Evolutionary conservation across 2,329 filamentous ascomycete genomes (phyloP), one percentile per base, ranked within the genome.

Genomic region (Madurella fahalii): DNA sequence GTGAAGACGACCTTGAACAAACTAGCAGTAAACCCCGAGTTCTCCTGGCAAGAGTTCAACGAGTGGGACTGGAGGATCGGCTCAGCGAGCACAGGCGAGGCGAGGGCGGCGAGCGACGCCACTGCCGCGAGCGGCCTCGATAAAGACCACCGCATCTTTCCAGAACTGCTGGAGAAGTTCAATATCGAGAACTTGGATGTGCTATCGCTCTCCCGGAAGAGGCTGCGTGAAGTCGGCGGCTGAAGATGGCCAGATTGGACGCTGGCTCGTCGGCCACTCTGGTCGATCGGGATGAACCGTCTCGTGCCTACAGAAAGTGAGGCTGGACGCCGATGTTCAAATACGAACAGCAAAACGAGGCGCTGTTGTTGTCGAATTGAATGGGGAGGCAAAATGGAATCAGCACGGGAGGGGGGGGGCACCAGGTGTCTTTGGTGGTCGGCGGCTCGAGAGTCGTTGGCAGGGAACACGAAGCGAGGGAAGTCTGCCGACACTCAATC

Each of bases 1-100:
- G 86, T 90, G 72, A 89, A 90, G 60, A 83, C 75, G 70, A 96
- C 87, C 64, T 95, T 87, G 82, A 96, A 96, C 56, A 94, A 80
- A 64, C 87, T 91, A 64, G 92, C 91, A 4, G 89, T 88, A 72
- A 96, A 95, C 67, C 85, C 86, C 30, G 89, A 93, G 72, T 93
- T 86, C 56, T 84, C 77, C 78, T 92, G 88, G 73, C 92, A 96
- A 45, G 87, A 81, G 71, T 89, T 91, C 63, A 96, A 81, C 25
- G 92, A 95, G 68, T 82, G 89, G 53, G 92, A 94, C 64, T 85
- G 78, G 66, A 97, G 87, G 67, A 90, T 56, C 5, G 46, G 47
- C 37, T 63, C 63, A 59, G 83, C 87, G 55, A 80, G 75, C 53
- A 52, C 78, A 56, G 81, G 72, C 49, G 81, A 68, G 39, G 71